These are phyloP conservation scores for Trypanosoma conorhini DNA, from an alignment of 208 protist genomes.

Conservation along the genomic window DNA sequence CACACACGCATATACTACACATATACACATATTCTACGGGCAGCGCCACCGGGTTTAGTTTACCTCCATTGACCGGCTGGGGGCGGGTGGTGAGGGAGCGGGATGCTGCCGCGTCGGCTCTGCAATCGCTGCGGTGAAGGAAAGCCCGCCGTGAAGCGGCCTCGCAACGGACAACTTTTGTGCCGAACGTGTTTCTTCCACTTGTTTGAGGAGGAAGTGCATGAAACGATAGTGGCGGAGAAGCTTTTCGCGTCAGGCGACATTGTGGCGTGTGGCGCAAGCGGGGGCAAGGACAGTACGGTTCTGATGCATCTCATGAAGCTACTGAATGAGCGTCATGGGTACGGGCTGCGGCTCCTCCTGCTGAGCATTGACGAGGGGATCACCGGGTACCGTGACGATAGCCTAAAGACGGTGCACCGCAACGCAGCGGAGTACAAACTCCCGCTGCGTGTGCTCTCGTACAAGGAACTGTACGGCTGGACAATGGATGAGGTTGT, in stretches of 20 bases:
- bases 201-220: slow-evolving; percentile 95
- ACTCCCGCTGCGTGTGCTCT: slow-evolving; percentile 95
- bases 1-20: neutral
- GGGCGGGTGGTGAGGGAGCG: neutral
- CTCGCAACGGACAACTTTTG: slow-evolving; percentile 87
- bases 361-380: slow-evolving; percentile 98
- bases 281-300: slow-evolving; percentile 97
- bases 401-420: slow-evolving; percentile 97
- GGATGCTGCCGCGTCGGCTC: slow-evolving; percentile 21
- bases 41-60: neutral
- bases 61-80: neutral
- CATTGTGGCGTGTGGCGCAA: slow-evolving; percentile 94
- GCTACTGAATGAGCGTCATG: slow-evolving; percentile 91
- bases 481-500: slow-evolving; percentile 99
- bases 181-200: slow-evolving; percentile 96
- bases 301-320: slow-evolving; percentile 96
- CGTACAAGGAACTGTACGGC: slow-evolving; percentile 96
- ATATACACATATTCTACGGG: neutral
- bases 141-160: slow-evolving; percentile 84
- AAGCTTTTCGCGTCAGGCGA: slow-evolving; percentile 92
- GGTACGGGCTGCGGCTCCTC: slow-evolving; percentile 93
- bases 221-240: slow-evolving; percentile 94
- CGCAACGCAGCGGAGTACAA: slow-evolving; percentile 91
- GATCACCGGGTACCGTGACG: slow-evolving; percentile 98
- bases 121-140: slow-evolving; percentile 58